Percentiles rank a stretch among this genome's conserved stretches.
Conservation (phyloP, 2,329 filamentous ascomycete species). For the Aspergillus sp. region DNA sequence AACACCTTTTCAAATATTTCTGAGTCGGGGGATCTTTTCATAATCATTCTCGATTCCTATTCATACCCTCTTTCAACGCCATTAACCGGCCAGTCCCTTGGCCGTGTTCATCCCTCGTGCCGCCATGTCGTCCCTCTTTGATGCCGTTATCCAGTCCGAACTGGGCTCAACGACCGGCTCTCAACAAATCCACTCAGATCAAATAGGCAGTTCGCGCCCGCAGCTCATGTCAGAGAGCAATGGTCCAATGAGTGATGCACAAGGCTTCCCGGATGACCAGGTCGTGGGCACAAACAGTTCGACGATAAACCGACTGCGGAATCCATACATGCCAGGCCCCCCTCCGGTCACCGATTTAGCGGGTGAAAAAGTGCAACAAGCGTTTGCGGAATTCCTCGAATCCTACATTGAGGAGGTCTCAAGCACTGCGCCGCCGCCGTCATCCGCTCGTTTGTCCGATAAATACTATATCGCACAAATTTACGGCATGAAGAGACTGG, state of each 20-base stretch:
- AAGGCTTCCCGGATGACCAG: slow-evolving; percentile 55
- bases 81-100: slow-evolving; percentile 18
- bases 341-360: slow-evolving; percentile 55
- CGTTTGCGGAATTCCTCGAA: slow-evolving; percentile 60
- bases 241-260: slow-evolving; percentile 48
- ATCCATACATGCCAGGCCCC: slow-evolving; percentile 47
- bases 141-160: slow-evolving; percentile 37
- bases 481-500: slow-evolving; percentile 54
- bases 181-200: slow-evolving; percentile 28
- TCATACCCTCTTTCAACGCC: slow-evolving; percentile 10
- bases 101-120: slow-evolving; percentile 11
- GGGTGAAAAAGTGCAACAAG: slow-evolving; percentile 55
- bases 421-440: slow-evolving; percentile 47
- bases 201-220: slow-evolving; percentile 49
- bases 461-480: slow-evolving; percentile 64
- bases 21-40: slow-evolving; percentile 1
- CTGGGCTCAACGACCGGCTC: slow-evolving; percentile 28
- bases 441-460: slow-evolving; percentile 51
- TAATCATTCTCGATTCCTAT: not conserved
- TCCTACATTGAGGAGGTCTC: slow-evolving; percentile 52
- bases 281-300: slow-evolving; percentile 49
- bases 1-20: not conserved
- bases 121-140: slow-evolving; percentile 36
- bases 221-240: slow-evolving; percentile 46
- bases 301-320: slow-evolving; percentile 42